Evolutionary conservation across 2,329 filamentous ascomycete species (phyloP).

Genomic region (Colletotrichum spinosum): DNA sequence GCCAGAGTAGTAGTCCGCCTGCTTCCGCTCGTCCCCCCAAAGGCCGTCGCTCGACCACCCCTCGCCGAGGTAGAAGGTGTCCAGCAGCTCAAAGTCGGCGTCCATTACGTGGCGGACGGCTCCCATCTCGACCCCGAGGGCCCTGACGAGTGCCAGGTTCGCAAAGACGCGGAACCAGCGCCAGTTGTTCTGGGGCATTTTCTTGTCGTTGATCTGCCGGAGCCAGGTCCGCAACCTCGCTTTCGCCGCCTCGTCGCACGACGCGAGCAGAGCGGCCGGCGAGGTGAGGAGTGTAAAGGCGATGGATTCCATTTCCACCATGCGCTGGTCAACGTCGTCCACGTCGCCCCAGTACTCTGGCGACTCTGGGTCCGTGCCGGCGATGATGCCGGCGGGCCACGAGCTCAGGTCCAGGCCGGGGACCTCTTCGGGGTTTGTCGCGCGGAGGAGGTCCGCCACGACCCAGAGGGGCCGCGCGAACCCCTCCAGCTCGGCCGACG

Average conservation of each 20-base stretch:
- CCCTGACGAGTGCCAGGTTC: conserved; percentile 53
- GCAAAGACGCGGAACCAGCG: conserved; percentile 58
- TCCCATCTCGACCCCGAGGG: conserved; percentile 47
- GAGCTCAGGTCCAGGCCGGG: conserved; percentile 24
- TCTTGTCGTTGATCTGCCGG: conserved; percentile 51
- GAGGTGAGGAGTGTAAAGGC: conserved; percentile 54
- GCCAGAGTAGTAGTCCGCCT: conserved; percentile 59
- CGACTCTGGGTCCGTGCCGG: conserved; percentile 40
- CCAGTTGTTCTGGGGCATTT: conserved; percentile 57
- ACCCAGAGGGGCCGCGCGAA: conserved; percentile 46
- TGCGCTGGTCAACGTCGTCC: conserved; percentile 53
- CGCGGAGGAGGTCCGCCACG: conserved; percentile 51
- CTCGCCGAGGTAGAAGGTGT: conserved; percentile 52
- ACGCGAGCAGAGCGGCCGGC: conserved; percentile 47
- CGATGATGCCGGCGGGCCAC: conserved; percentile 39
- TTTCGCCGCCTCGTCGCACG: conserved; percentile 41
- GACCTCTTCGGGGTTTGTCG: conserved; percentile 38
- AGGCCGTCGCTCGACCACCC: conserved; percentile 57
- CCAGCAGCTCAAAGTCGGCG: conserved; percentile 50
- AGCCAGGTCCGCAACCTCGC: conserved; percentile 50
- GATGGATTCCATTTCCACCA: conserved; percentile 60
- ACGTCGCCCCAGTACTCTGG: conserved; percentile 55
- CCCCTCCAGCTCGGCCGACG: conserved; percentile 50
- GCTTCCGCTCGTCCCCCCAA: conserved; percentile 49
- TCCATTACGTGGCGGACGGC: conserved; percentile 48